Conservation (phyloP, 805 yeast genomes). For the Schwanniomyces pseudopolymorphus region DNA sequence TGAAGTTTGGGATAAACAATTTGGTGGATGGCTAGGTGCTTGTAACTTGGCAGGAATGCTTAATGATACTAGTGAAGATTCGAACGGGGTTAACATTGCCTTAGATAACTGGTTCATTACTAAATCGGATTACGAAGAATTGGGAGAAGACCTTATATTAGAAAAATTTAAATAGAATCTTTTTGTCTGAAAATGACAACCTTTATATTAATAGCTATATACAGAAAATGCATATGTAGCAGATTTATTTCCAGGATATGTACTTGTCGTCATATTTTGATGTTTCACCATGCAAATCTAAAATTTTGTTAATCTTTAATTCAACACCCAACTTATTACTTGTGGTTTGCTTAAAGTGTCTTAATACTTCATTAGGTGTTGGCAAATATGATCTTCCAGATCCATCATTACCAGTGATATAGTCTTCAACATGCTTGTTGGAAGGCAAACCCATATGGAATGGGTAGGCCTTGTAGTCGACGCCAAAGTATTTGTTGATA, state of each 20-base stretch:
- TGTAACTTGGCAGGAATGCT: constrained; percentile 63
- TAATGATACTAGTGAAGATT: constrained; percentile 38
- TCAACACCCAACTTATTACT: constrained; percentile 59
- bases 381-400: constrained; percentile 65
- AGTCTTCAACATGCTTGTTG: constrained; percentile 60
- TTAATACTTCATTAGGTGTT: constrained; percentile 64
- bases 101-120: constrained; percentile 55
- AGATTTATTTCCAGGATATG: constrained; percentile 36
- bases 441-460: constrained; percentile 78
- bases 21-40: constrained; percentile 73
- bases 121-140: constrained; percentile 64
- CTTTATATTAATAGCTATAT: constrained; percentile 3
- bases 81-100: constrained; percentile 33
- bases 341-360: constrained; percentile 55
- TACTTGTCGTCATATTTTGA: constrained; percentile 41
- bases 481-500: constrained; percentile 38
- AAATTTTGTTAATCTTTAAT: constrained; percentile 56
- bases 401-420: constrained; percentile 68
- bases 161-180: constrained; percentile 31
- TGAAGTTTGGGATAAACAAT: constrained; percentile 52
- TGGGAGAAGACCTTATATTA: constrained; percentile 47
- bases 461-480: constrained; percentile 49
- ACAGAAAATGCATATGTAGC: not conserved
- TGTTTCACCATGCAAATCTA: constrained; percentile 55
- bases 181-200: constrained; percentile 1